Evolutionary conservation across 768 basidiomycete genomes (phyloP).

Genomic region (Agrocybe chaxingu): DNA sequence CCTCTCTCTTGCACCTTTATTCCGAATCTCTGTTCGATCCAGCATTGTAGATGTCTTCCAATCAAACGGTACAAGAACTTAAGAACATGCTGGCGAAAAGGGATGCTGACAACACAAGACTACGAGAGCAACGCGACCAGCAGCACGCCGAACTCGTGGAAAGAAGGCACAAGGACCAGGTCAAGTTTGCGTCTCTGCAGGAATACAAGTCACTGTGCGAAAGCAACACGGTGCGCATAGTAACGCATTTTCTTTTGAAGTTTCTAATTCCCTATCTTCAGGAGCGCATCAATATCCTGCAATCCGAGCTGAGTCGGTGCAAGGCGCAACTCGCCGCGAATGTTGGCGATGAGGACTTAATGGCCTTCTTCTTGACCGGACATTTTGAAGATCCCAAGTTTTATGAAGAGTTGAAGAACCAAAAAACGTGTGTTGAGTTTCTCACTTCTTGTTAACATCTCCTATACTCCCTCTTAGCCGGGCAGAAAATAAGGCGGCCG

Average conservation of each 20-base stretch:
- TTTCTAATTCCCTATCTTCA: slow-evolving; percentile 24
- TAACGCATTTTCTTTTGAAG: slow-evolving; percentile 5
- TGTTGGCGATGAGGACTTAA: slow-evolving; percentile 65
- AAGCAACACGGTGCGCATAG: slow-evolving; percentile 47
- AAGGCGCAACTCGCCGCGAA: slow-evolving; percentile 77
- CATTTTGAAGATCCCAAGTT: slow-evolving; percentile 50
- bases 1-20: slow-evolving; percentile 14
- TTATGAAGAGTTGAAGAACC: slow-evolving; percentile 49
- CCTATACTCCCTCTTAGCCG: slow-evolving; percentile 35
- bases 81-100: slow-evolving; percentile 58
- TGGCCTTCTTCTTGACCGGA: slow-evolving; percentile 64
- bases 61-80: slow-evolving; percentile 59
- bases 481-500: slow-evolving; percentile 45
- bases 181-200: slow-evolving; percentile 55
- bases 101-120: slow-evolving; percentile 61
- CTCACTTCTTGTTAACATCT: not conserved
- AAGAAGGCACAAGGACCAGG: slow-evolving; percentile 58
- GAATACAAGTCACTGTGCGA: slow-evolving; percentile 67
- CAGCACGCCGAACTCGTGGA: slow-evolving; percentile 62
- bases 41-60: slow-evolving; percentile 30
- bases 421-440: slow-evolving; percentile 46
- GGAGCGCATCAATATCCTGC: slow-evolving; percentile 70
- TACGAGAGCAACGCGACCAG: slow-evolving; percentile 74
- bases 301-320: slow-evolving; percentile 70
- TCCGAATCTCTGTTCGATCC: not conserved